phyloP scores from a whole-genome alignment of 1,139 yeast species.

The Candida tetrigidarum region DNA sequence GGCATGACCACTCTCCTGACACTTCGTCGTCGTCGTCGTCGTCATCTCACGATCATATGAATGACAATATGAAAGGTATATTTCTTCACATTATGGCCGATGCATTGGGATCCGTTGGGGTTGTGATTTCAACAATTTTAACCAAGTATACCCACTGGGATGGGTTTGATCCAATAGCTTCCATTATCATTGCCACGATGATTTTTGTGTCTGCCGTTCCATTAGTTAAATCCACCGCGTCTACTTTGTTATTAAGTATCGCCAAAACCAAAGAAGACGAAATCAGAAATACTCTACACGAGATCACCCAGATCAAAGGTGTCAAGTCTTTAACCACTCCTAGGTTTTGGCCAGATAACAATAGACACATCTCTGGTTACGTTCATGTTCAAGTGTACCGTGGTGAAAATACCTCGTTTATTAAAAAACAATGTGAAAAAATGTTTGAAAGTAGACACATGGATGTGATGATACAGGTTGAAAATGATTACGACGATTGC shows the following conservation, averaged over 20 bases:
- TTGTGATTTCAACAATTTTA: conserved; percentile 79
- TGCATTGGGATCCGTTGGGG: conserved; percentile 96
- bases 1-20: conserved; percentile 20
- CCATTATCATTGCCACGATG: conserved; percentile 80
- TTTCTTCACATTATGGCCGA: conserved; percentile 94
- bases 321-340: conserved; percentile 87
- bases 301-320: conserved; percentile 73
- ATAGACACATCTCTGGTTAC: conserved; percentile 50
- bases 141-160: conserved; percentile 61
- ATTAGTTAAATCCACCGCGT: conserved; percentile 77
- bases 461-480: conserved; percentile 63
- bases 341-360: conserved; percentile 82
- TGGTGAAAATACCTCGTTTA: conserved; percentile 66
- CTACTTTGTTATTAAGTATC: conserved; percentile 68
- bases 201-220: conserved; percentile 87
- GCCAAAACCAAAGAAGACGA: conserved; percentile 57
- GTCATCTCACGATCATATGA: conserved; percentile 37
- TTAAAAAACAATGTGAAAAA: conserved; percentile 65
- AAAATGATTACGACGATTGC: conserved; percentile 58
- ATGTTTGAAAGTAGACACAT: conserved; percentile 37
- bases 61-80: conserved; percentile 94
- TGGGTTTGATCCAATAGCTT: conserved; percentile 91
- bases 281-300: conserved; percentile 66
- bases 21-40: too few relatives aligned
- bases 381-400: conserved; percentile 71